Conservation (phyloP, 2,329 filamentous ascomycete genomes). For the Pseudogymnoascus sp. region DNA sequence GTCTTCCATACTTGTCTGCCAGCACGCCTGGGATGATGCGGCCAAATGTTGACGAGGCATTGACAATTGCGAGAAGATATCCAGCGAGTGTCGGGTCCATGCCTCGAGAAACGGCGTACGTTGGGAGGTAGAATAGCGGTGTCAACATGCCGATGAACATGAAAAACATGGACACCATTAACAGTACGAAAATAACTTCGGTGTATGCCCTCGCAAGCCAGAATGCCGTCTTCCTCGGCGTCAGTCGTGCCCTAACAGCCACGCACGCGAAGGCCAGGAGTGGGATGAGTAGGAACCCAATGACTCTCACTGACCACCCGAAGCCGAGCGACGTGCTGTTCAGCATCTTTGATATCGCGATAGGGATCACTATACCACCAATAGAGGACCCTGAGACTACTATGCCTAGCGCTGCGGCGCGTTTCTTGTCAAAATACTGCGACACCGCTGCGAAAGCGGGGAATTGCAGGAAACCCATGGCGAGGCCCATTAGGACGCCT, state of each 20-base stretch:
- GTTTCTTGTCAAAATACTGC: slow-evolving; percentile 37
- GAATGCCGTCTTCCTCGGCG: slow-evolving; percentile 26
- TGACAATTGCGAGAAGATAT: slow-evolving; percentile 46
- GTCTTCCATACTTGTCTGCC: slow-evolving; percentile 42
- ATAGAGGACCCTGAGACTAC: slow-evolving; percentile 34
- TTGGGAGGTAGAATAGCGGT: slow-evolving; percentile 37
- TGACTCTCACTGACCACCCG: slow-evolving; percentile 46
- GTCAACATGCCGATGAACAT: slow-evolving; percentile 42
- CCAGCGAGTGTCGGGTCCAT: slow-evolving; percentile 38
- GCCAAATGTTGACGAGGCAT: slow-evolving; percentile 42
- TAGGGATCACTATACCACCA: slow-evolving; percentile 49
- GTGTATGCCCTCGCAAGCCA: slow-evolving; percentile 22
- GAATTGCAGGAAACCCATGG: slow-evolving; percentile 33
- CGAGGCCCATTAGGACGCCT: slow-evolving; percentile 35
- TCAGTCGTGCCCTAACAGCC: slow-evolving; percentile 40
- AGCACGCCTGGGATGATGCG: slow-evolving; percentile 43
- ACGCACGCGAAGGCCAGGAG: slow-evolving; percentile 31
- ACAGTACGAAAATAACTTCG: slow-evolving; percentile 28
- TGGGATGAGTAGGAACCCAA: slow-evolving; percentile 41
- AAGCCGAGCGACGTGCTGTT: slow-evolving; percentile 38
- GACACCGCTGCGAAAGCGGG: slow-evolving; percentile 34
- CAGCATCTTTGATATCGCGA: slow-evolving; percentile 47
- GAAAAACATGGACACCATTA: slow-evolving; percentile 31
- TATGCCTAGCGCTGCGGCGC: slow-evolving; percentile 38
- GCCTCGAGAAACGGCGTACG: slow-evolving; percentile 37